Evolutionary conservation across 2,329 filamentous ascomycete species (phyloP).

Genomic region (Aspergillus phoenicis): DNA sequence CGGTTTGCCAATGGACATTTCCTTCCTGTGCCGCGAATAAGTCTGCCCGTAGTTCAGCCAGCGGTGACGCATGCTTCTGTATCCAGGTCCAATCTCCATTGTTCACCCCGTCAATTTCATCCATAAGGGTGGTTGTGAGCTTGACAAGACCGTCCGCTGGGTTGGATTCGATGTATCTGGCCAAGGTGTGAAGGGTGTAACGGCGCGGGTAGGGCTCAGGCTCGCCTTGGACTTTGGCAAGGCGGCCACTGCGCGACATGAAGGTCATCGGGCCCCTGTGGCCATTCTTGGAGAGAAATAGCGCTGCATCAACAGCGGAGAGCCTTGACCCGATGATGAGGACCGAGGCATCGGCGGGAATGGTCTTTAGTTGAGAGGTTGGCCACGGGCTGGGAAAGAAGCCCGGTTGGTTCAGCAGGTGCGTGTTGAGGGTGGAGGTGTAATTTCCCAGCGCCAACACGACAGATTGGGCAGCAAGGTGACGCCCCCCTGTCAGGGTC

Average conservation of each 20-base stretch:
- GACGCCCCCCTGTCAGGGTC: background rate
- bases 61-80: constrained; percentile 9
- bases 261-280: constrained; percentile 15
- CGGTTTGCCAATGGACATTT: constrained; percentile 8
- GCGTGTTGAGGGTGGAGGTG: constrained; percentile 7
- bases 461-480: constrained; percentile 1
- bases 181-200: constrained; percentile 8
- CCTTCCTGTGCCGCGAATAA: constrained; percentile 1
- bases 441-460: constrained; percentile 13
- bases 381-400: constrained; percentile 17
- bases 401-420: constrained; percentile 11
- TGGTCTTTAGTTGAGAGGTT: constrained; percentile 6
- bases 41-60: constrained; percentile 6
- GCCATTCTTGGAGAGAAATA: constrained; percentile 9
- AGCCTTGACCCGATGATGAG: constrained; percentile 15
- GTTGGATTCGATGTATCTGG: constrained; percentile 6
- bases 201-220: constrained; percentile 9
- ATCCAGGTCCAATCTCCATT: constrained; percentile 16
- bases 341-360: constrained; percentile 11
- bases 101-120: constrained; percentile 11
- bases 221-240: constrained; percentile 15
- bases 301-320: constrained; percentile 14
- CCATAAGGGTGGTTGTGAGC: constrained; percentile 13
- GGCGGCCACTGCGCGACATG: constrained; percentile 15
- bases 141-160: constrained; percentile 6